Conservation (phyloP, 352 stramenopile species). For the Albugo candida region DNA sequence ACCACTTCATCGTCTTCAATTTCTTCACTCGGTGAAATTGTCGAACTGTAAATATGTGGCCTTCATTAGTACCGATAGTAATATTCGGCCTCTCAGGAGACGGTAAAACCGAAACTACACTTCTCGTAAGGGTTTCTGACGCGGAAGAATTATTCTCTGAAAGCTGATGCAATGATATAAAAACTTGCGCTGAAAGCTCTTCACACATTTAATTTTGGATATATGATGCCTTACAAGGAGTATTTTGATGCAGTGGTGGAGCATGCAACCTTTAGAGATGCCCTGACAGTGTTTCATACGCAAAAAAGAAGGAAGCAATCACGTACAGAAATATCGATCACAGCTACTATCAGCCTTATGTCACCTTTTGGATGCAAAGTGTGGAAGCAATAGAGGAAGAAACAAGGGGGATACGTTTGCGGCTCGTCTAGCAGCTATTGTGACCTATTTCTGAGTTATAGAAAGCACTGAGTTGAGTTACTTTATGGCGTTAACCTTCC, state of each 20-base stretch:
- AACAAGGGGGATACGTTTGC: slow-evolving; percentile 72
- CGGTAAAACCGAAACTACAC: slow-evolving; percentile 12
- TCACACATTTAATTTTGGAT: slow-evolving; percentile 67
- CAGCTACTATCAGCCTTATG: slow-evolving; percentile 72
- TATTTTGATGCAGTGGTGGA: slow-evolving; percentile 69
- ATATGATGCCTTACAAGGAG: slow-evolving; percentile 69
- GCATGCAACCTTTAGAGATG: slow-evolving; percentile 69
- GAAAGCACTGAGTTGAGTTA: slow-evolving; percentile 49
- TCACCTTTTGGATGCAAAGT: slow-evolving; percentile 80
- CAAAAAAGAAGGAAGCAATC: slow-evolving; percentile 29
- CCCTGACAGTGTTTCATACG: slow-evolving; percentile 80
- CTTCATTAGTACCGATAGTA: slow-evolving; percentile 30
- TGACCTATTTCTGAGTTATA: slow-evolving; percentile 75
- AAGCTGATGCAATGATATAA: slow-evolving; percentile 71
- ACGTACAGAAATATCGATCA: slow-evolving; percentile 61
- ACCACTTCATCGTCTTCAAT: slow-evolving; percentile 32
- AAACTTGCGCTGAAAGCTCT: slow-evolving; percentile 75
- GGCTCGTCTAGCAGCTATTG: slow-evolving; percentile 70
- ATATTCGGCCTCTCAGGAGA: slow-evolving; percentile 34
- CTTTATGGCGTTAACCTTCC: slow-evolving; percentile 81
- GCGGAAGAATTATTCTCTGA: slow-evolving; percentile 13
- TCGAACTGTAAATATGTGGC: slow-evolving; percentile 42
- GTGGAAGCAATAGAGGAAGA: slow-evolving; percentile 66
- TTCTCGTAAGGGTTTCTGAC: background rate
- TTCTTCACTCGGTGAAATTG: slow-evolving; percentile 24